Evolutionary conservation across 1,284 basidiomycete genomes (phyloP).

Genomic region (Pseudomicrostroma phylloplanum): DNA sequence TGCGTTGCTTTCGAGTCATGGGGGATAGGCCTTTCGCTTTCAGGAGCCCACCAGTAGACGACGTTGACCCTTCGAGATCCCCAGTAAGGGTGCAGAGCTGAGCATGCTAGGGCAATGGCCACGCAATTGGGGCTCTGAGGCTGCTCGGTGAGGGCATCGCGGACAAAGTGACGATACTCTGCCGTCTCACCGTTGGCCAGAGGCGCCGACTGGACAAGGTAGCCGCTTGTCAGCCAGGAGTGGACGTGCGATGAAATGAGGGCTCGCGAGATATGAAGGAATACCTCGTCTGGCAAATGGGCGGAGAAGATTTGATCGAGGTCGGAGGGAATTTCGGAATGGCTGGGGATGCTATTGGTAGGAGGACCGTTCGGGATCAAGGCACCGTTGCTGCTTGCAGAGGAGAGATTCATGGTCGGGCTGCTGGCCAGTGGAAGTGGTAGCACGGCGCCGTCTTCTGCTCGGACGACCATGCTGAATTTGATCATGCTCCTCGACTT

Average conservation of each 20-base stretch:
- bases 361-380: slow-evolving; percentile 56
- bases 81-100: slow-evolving; percentile 46
- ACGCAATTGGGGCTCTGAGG: slow-evolving; percentile 82
- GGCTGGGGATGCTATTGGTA: slow-evolving; percentile 57
- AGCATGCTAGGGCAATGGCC: slow-evolving; percentile 56
- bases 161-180: slow-evolving; percentile 89
- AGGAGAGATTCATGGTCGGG: slow-evolving; percentile 45
- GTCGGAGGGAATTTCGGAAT: slow-evolving; percentile 82
- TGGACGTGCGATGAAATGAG: slow-evolving; percentile 79
- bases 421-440: slow-evolving; percentile 76
- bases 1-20: slow-evolving; percentile 64
- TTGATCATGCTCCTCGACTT: slow-evolving; percentile 86
- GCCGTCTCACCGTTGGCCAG: slow-evolving; percentile 89
- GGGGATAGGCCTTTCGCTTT: slow-evolving; percentile 27
- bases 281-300: slow-evolving; percentile 90
- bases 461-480: slow-evolving; percentile 81
- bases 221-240: slow-evolving; percentile 78
- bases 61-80: slow-evolving; percentile 37
- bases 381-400: slow-evolving; percentile 21
- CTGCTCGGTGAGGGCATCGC: slow-evolving; percentile 88
- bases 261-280: slow-evolving; percentile 89
- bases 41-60: slow-evolving; percentile 41
- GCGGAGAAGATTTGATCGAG: slow-evolving; percentile 92
- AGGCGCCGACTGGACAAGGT: slow-evolving; percentile 77
- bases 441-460: slow-evolving; percentile 73